Evolutionary conservation across 2,329 filamentous ascomycete species (phyloP).

Genomic region (Phoma sp.): DNA sequence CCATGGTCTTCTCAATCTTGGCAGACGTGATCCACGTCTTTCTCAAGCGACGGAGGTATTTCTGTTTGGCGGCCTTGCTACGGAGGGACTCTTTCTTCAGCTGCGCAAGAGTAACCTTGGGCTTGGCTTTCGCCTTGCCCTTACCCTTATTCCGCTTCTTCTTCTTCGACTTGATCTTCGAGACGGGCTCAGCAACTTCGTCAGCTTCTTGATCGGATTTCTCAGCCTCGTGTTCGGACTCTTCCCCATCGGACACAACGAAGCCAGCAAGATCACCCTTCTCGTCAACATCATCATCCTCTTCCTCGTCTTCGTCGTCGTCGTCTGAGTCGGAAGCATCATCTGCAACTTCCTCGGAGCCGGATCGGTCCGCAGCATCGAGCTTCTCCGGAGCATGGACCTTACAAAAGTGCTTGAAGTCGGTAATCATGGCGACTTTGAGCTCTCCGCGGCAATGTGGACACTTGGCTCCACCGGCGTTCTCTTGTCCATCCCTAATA

Average conservation of each 20-base stretch:
- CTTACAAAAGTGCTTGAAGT: conserved; percentile 74
- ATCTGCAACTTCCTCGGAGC: conserved; percentile 22
- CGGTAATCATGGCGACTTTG: conserved; percentile 73
- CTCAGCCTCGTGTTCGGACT: conserved; percentile 22
- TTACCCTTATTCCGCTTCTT: conserved; percentile 53
- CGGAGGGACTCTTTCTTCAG: conserved; percentile 71
- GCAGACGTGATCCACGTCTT: conserved; percentile 76
- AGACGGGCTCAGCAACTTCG: conserved; percentile 23
- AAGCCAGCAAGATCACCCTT: conserved; percentile 57
- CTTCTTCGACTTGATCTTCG: conserved; percentile 45
- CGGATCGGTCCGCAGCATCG: conserved; percentile 23
- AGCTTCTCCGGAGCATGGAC: conserved; percentile 68
- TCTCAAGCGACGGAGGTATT: conserved; percentile 72
- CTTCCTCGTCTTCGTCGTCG: conserved; percentile 50
- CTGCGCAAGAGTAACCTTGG: conserved; percentile 62
- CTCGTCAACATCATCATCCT: conserved; percentile 50
- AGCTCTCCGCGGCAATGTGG: conserved; percentile 76
- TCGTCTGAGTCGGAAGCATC: conserved; percentile 45
- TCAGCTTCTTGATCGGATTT: conserved; percentile 1
- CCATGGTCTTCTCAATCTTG: conserved; percentile 73
- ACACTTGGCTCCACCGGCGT: conserved; percentile 67
- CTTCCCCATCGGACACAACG: conserved; percentile 59
- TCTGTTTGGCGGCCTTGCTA: conserved; percentile 68
- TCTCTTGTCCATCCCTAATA: conserved; percentile 62
- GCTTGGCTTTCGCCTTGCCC: conserved; percentile 46